Percentiles rank a stretch among this genome's conserved stretches.
These are phyloP conservation scores for Rhododendron ferrugineum DNA, from an alignment of 148 eudicot species.

Conservation along the genomic window DNA sequence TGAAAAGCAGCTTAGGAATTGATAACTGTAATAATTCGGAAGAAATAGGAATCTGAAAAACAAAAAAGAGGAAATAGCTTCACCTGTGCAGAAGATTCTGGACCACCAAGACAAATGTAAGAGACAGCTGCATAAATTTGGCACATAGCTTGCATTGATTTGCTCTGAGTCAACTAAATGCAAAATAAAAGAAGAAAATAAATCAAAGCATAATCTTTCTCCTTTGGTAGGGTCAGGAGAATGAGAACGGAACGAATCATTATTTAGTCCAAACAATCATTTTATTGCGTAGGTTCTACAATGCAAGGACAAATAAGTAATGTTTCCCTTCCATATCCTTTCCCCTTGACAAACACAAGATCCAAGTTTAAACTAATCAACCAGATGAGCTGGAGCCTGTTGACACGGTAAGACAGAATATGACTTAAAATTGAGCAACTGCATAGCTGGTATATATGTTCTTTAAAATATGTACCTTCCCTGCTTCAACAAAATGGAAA, in stretches of 20 bases:
- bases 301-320: not conserved
- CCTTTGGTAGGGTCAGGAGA: not conserved
- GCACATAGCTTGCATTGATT: slow-evolving; percentile 83
- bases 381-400: not conserved
- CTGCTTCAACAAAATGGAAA: slow-evolving; percentile 85
- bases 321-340: not conserved
- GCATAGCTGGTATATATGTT: not conserved
- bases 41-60: not conserved
- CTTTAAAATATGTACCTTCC: slow-evolving; percentile 44
- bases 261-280: not conserved
- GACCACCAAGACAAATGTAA: slow-evolving; percentile 78
- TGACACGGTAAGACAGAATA: not conserved
- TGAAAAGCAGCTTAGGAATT: not conserved
- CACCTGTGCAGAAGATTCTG: slow-evolving; percentile 81
- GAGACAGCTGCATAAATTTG: slow-evolving; percentile 90
- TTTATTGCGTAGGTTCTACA: not conserved
- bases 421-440: not conserved
- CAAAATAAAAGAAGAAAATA: not conserved
- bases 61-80: not conserved
- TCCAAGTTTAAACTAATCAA: not conserved
- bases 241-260: not conserved
- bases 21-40: not conserved
- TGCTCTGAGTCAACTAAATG: slow-evolving; percentile 78
- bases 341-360: not conserved
- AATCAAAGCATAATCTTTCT: not conserved